Evolutionary conservation across 805 yeast species (phyloP).

Genomic region (Schizosaccharomyces japonicus): DNA sequence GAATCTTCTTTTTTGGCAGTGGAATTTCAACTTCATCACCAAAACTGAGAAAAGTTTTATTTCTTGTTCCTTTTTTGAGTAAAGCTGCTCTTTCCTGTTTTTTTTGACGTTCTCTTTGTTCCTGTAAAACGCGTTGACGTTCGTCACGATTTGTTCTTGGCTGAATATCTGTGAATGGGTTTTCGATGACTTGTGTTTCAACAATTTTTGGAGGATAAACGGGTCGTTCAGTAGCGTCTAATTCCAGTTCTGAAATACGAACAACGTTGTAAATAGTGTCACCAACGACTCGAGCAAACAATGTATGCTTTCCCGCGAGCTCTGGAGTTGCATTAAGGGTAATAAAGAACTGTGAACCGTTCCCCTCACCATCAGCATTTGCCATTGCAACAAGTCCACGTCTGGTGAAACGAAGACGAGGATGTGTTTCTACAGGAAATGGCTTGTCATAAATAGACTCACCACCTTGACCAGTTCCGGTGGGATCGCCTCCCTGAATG

Average conservation of each 20-base stretch:
- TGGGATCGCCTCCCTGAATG: constrained; percentile 19
- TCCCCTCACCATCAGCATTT: constrained; percentile 16
- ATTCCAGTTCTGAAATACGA: constrained; percentile 26
- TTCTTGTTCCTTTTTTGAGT: constrained; percentile 13
- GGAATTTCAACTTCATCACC: constrained; percentile 19
- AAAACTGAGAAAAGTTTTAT: constrained; percentile 18
- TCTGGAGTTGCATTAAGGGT: constrained; percentile 26
- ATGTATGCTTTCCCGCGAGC: constrained; percentile 21
- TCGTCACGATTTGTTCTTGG: constrained; percentile 7
- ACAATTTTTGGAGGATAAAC: constrained; percentile 28
- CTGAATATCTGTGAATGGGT: constrained; percentile 26
- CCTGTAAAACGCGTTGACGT: constrained; percentile 9
- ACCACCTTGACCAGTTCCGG: constrained; percentile 16
- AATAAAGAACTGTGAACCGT: constrained; percentile 24
- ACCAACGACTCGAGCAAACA: constrained; percentile 37
- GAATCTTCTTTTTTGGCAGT: not conserved
- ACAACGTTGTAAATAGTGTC: constrained; percentile 30
- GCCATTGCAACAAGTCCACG: constrained; percentile 36
- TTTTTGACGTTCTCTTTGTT: constrained; percentile 2
- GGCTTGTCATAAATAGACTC: constrained; percentile 7
- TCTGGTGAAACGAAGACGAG: constrained; percentile 26
- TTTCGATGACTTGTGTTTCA: constrained; percentile 21
- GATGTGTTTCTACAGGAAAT: constrained; percentile 25
- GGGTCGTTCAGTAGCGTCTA: constrained; percentile 22
- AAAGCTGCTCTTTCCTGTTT: constrained; percentile 6